These are phyloP conservation scores for Singerocomus rubriflavus DNA, from an alignment of 1,284 basidiomycete species.

Conservation along the genomic window DNA sequence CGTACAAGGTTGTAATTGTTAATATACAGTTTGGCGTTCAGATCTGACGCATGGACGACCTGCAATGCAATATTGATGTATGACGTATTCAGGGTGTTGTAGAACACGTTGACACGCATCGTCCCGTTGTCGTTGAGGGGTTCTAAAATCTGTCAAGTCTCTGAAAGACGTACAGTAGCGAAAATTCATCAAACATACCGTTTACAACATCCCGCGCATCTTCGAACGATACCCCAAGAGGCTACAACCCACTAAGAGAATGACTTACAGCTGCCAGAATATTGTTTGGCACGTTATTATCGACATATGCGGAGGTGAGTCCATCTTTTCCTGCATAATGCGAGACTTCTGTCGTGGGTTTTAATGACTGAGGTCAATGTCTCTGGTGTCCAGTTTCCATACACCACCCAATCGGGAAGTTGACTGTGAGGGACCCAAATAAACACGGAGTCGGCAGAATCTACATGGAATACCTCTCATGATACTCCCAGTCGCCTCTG, in stretches of 20 bases:
- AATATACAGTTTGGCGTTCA: conserved; percentile 19
- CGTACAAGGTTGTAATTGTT: conserved; percentile 18
- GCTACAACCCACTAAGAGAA: not conserved
- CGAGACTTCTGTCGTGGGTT: conserved; percentile 19
- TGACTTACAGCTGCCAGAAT: conserved; percentile 15
- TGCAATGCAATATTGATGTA: conserved; percentile 19
- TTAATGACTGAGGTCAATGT: conserved; percentile 18
- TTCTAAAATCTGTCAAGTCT: conserved; percentile 8
- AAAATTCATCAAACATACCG: conserved; percentile 7
- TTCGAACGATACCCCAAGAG: conserved; percentile 2
- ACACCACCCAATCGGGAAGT: conserved; percentile 19
- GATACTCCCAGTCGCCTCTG: conserved; percentile 21
- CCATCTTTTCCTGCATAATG: conserved; percentile 14
- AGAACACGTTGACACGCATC: conserved; percentile 16
- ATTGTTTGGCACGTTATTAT: not conserved
- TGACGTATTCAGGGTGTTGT: conserved; percentile 9
- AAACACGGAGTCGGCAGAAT: not conserved
- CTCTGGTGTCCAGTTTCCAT: conserved; percentile 16
- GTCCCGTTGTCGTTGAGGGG: conserved; percentile 17
- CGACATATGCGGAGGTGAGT: not conserved
- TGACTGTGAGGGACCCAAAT: conserved; percentile 3
- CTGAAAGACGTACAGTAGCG: not conserved
- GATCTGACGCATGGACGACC: conserved; percentile 17
- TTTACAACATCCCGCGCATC: conserved; percentile 26
- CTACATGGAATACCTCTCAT: conserved; percentile 16